Conservation (phyloP, 805 yeast species). For the Nakazawaea wickerhamii region DNA sequence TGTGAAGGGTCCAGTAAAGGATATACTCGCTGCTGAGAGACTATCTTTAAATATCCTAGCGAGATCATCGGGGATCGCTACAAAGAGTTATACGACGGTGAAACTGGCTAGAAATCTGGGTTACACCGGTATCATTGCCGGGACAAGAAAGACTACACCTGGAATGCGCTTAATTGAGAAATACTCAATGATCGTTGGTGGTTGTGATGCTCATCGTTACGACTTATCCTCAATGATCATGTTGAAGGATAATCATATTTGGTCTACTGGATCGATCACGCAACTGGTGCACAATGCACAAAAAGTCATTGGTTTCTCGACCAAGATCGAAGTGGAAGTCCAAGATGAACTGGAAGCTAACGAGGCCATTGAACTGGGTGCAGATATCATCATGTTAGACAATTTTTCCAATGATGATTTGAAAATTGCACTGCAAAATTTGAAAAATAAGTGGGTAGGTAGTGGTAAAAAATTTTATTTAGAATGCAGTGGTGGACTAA, state of each 20-base stretch:
- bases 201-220: conserved; percentile 87
- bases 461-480: conserved; percentile 49
- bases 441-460: conserved; percentile 53
- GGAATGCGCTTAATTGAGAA: conserved; percentile 86
- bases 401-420: conserved; percentile 70
- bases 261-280: conserved; percentile 90
- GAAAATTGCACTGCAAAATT: conserved; percentile 53
- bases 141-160: conserved; percentile 96
- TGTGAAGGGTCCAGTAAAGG: conserved; percentile 75
- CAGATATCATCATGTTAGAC: conserved; percentile 93
- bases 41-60: conserved; percentile 78
- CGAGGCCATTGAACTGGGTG: conserved; percentile 93
- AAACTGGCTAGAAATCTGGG: conserved; percentile 61
- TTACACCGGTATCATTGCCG: conserved; percentile 82
- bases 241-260: conserved; percentile 91
- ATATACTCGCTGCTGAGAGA: conserved; percentile 78
- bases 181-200: conserved; percentile 93
- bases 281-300: conserved; percentile 75
- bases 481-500: conserved; percentile 92
- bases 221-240: conserved; percentile 92
- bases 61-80: conserved; percentile 84
- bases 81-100: conserved; percentile 56
- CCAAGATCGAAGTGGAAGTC: conserved; percentile 90
- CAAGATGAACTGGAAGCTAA: conserved; percentile 79
- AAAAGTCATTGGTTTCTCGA: conserved; percentile 78